Evolutionary conservation across 257 asterid species (phyloP).

Genomic region (Ligustrum vulgare): DNA sequence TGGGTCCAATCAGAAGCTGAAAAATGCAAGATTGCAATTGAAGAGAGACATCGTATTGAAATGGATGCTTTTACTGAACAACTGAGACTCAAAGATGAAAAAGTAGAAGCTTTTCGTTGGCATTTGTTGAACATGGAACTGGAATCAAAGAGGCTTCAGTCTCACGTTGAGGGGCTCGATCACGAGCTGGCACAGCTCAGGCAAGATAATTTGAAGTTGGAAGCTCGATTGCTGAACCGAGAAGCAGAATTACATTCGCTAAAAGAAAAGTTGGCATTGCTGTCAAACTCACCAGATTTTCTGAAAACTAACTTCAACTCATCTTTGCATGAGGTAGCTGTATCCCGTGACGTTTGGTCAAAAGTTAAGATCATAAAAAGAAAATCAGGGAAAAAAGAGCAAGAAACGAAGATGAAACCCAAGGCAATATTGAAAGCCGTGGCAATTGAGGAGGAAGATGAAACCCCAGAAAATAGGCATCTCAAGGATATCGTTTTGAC

Average conservation of each 20-base stretch:
- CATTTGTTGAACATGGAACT: conserved; percentile 75
- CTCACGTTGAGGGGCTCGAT: conserved; percentile 58
- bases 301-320: conserved; percentile 51
- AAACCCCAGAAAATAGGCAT: conserved; percentile 31
- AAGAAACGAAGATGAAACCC: conserved; percentile 35
- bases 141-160: conserved; percentile 67
- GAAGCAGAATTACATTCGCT: conserved; percentile 64
- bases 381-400: conserved; percentile 50
- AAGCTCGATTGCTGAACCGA: conserved; percentile 48
- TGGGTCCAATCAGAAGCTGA: conserved; percentile 58
- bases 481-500: conserved; percentile 65
- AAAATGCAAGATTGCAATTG: conserved; percentile 42
- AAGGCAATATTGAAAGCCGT: conserved; percentile 31
- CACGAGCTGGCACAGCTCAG: conserved; percentile 52
- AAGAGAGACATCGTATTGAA: conserved; percentile 62
- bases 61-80: conserved; percentile 89
- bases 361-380: conserved; percentile 65
- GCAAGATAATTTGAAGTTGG: conserved; percentile 63
- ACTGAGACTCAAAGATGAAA: conserved; percentile 71
- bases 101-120: conserved; percentile 72
- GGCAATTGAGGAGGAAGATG: conserved; percentile 30
- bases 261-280: conserved; percentile 55
- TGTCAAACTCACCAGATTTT: conserved; percentile 49
- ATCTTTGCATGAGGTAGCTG: conserved; percentile 32
- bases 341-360: conserved; percentile 64